These are phyloP conservation scores for Gossypium turneri DNA, from an alignment of 345 rosid genomes.

Conservation along the genomic window DNA sequence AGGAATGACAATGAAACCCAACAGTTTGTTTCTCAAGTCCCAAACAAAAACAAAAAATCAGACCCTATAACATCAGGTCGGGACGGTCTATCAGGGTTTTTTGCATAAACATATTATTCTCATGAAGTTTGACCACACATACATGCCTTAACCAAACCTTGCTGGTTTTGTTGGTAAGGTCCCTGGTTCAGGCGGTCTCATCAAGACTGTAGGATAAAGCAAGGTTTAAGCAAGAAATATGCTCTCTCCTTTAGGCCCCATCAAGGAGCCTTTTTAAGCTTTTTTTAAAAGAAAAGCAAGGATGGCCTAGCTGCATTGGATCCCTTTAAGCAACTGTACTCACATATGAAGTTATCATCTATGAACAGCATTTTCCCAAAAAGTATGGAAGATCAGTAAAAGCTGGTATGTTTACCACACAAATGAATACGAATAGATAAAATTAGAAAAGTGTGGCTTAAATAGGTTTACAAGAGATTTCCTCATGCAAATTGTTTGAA, in stretches of 20 bases:
- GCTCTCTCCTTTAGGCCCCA: neutral
- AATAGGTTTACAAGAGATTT: neutral
- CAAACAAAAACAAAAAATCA: neutral
- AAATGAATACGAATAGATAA: neutral
- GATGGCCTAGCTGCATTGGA: slow-evolving; percentile 1
- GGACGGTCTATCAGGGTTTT: neutral
- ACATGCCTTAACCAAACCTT: neutral
- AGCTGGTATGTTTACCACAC: neutral
- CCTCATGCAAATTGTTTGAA: neutral
- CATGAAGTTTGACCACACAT: neutral
- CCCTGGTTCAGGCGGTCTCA: neutral
- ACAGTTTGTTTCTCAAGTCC: neutral
- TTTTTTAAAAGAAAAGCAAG: neutral
- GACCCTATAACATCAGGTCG: neutral
- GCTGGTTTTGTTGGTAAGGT: neutral
- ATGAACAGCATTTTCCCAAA: neutral
- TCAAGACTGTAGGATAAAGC: neutral
- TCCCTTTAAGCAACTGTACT: neutral
- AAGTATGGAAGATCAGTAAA: neutral
- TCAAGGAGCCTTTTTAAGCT: neutral
- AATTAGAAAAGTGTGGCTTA: neutral
- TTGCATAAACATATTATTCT: neutral
- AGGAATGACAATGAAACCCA: neutral
- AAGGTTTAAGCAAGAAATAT: neutral
- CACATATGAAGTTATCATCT: neutral